Evolutionary conservation across 768 basidiomycete genomes (phyloP), one percentile per base, ranked within the genome.

Genomic region (Pulveroboletus sp.): DNA sequence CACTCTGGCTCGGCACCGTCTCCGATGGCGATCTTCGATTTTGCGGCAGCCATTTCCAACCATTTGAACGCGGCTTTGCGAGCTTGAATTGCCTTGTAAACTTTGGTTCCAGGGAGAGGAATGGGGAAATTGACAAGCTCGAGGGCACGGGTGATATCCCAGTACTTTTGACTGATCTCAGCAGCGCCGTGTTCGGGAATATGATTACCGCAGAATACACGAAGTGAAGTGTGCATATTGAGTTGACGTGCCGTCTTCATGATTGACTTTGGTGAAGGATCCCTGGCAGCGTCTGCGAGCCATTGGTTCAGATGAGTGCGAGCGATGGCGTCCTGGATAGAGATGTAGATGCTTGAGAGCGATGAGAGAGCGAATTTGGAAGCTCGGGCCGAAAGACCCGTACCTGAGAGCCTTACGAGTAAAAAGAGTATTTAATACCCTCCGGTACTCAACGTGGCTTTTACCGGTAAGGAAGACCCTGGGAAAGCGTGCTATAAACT

Each of bases 111-210:
- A 17, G 96, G 96, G 33, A 96, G 61, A 14, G 95, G 84, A 53
- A 98, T 71, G 14, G 96, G 96, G 75, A 99, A 98, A 76, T 99
- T 99, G 76, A 99, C 96, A 47, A 99, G 86, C 67, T 99, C 92
- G 37, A 99, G 85, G 3, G 96, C 91, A 58, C 82, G 75, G 7
- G 96, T 98, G 70, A 99, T 96, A 51, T 78, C 76, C 95, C 95
- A 98, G 73, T 98, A 98, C 65, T 92, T 93, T 57, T 89, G 84
- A 63, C 80, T 86, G 65, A 99, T 93, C 64, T 92, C 89, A 14
- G 71, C 63, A 24, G 84, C 81, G 36, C 86, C 89, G 8, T 82
- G 71, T 14, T 92, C 85, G 27, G 91, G 83, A 57, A 98, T 86
- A 69, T 98, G 90, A 54, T 76, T 71, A 15, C 96, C 96, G 63